Evolutionary conservation across 305 asterid species (phyloP).

Genomic region (Fraxinus baroniana): DNA sequence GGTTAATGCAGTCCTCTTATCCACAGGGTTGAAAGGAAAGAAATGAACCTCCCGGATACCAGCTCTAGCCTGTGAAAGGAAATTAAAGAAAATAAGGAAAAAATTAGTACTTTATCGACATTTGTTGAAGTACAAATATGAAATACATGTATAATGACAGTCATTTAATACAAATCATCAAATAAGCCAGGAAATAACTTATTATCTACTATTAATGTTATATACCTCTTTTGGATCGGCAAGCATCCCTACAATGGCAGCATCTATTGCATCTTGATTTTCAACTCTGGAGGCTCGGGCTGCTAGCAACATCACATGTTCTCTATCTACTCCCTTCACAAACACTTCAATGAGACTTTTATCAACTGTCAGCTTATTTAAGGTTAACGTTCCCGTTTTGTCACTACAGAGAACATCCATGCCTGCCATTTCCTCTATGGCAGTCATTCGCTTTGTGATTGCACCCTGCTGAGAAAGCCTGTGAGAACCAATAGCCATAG

Average conservation of each 20-base stretch:
- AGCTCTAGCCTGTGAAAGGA: no score
- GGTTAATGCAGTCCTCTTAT: no score
- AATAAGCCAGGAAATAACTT: neutral
- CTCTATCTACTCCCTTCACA: conserved; percentile 58
- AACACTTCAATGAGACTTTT: conserved; percentile 53
- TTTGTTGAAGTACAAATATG: neutral
- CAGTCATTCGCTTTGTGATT: conserved; percentile 56
- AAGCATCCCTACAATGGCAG: conserved; percentile 86
- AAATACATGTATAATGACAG: neutral
- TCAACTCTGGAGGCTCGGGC: conserved; percentile 81
- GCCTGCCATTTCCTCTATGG: conserved; percentile 64
- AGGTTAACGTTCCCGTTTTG: conserved; percentile 51
- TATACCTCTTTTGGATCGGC: conserved; percentile 81
- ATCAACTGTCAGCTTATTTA: conserved; percentile 55
- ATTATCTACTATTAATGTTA: neutral
- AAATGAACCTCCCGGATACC: no score
- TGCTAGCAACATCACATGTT: conserved; percentile 60
- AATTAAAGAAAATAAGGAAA: no score
- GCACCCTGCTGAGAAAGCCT: conserved; percentile 57
- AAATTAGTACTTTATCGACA: neutral
- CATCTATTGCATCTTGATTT: conserved; percentile 83
- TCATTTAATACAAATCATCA: neutral
- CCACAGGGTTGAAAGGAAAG: no score
- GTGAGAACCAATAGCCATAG: conserved; percentile 67
- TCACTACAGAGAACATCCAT: conserved; percentile 63